Percentiles rank a stretch among this genome's conserved stretches.
These are phyloP conservation scores for Sarocladium kiliense DNA, from an alignment of 2,329 filamentous ascomycete species.

Conservation along the genomic window DNA sequence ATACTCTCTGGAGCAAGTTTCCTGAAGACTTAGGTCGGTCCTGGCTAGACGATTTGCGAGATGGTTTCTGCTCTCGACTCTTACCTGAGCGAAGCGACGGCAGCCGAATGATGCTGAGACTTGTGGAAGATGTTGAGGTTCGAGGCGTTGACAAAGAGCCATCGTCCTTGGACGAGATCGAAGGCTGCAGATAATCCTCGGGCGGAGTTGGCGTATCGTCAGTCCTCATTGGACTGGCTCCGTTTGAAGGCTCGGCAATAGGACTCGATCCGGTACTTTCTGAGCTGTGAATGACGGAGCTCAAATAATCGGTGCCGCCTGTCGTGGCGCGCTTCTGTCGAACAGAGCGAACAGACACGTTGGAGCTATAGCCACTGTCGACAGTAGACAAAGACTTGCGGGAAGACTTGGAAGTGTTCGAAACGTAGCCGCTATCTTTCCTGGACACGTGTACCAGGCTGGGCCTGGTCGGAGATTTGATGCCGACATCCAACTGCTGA, in stretches of 20 bases:
- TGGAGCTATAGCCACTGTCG: conserved; percentile 59
- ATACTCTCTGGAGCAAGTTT: background rate
- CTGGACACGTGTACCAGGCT: conserved; percentile 24
- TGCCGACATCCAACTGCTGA: conserved; percentile 13
- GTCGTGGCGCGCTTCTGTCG: conserved; percentile 5
- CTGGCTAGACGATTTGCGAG: conserved; percentile 8
- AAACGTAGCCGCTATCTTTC: conserved; percentile 45
- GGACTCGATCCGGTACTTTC: conserved; percentile 6
- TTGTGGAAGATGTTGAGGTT: conserved; percentile 1
- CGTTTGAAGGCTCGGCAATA: background rate
- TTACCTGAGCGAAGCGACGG: conserved; percentile 16
- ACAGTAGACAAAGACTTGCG: conserved; percentile 47
- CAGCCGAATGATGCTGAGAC: conserved; percentile 14
- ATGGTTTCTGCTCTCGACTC: conserved; percentile 14
- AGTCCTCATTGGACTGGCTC: background rate
- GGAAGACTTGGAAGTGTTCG: conserved; percentile 37
- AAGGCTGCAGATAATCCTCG: background rate
- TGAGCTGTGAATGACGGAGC: conserved; percentile 7
- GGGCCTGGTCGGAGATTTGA: conserved; percentile 27
- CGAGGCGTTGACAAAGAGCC: conserved; percentile 5
- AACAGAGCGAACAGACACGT: conserved; percentile 48
- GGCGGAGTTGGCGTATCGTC: background rate
- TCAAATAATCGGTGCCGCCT: conserved; percentile 3
- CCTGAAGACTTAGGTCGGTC: background rate
- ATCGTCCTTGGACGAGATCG: conserved; percentile 8